Evolutionary conservation across 2,329 filamentous ascomycete genomes (phyloP), one percentile per base, ranked within the genome.

Genomic region (Colletotrichum salicis): DNA sequence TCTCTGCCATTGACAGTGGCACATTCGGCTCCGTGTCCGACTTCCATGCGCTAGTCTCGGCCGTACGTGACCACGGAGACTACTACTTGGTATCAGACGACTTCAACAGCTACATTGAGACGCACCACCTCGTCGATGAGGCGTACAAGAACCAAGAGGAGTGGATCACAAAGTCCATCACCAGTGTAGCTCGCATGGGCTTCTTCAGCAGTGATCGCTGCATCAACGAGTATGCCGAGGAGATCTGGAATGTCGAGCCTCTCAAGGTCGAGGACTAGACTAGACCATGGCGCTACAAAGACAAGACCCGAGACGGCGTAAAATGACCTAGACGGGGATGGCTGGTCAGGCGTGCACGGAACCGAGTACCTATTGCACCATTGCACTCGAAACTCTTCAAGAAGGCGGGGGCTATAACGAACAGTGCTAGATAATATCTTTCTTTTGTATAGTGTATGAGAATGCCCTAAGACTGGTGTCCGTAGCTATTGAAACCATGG

Each of bases 1-100:
- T 98, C 80, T 87, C 93, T 37, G 89, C 90, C 71, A 98, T 99
- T 81, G 90, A 93, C 80, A 86, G 86, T 75, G 93, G 93, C 76
- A 93, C 86, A 3, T 99, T 99, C 79, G 96, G 96, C 68, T 91
- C 95, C 69, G 86, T 91, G 1, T 84, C 89, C 63, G 89, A 93
- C 78, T 99, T 98, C 83, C 87, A 89, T n/a, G 93, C 94, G 35
- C 88, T 99, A 74, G 89, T 97, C 75, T 90, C 92, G 74, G 93
- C 94, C 11, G 95, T 99, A 75, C 91, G 93, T 74, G 93, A 97
- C 72, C 96, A 98, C 75, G 95, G 96, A 51, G 96, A 99, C 82
- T 98, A 97, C 86, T 99, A 99, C 82, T 90, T 99, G 35, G 95
- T 98, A 59, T 97, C 94, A 51, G 96, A 99, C 79, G 96, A 99